These are phyloP conservation scores for Ensete ventricosum DNA, from an alignment of 176 grass and related monocot species.

Conservation along the genomic window DNA sequence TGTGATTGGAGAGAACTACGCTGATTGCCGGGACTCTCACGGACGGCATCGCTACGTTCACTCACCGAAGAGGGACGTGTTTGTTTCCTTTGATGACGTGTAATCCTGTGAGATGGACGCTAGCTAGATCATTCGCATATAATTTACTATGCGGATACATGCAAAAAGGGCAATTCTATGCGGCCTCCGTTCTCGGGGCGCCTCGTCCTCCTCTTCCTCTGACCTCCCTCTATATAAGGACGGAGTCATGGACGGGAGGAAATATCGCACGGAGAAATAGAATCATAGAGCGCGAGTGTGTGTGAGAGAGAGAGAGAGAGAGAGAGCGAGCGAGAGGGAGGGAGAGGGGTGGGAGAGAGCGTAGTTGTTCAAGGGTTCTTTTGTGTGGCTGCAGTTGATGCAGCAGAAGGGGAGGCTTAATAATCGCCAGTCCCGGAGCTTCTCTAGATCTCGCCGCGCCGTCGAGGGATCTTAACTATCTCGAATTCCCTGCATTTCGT, in stretches of 20 bases:
- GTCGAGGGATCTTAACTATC: constrained; percentile 62
- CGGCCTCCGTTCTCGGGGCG: background rate
- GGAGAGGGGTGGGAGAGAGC: background rate
- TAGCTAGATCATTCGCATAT: background rate
- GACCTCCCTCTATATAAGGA: constrained; percentile 1
- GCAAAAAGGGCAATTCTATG: background rate
- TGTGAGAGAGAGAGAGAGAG: background rate
- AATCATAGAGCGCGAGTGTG: background rate
- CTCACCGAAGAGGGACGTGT: too few relatives aligned
- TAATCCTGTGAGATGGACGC: too few relatives aligned
- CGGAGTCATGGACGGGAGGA: background rate
- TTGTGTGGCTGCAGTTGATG: constrained; percentile 20
- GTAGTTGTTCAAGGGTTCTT: background rate
- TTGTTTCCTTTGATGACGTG: too few relatives aligned
- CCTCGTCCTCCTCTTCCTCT: background rate
- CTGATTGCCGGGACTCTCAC: too few relatives aligned
- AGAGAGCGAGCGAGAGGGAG: too few relatives aligned
- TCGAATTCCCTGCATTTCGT: background rate
- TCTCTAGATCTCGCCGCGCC: constrained; percentile 75
- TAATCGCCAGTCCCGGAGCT: constrained; percentile 86
- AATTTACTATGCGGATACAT: background rate
- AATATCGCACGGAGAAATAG: constrained; percentile 4
- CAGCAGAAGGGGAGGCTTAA: constrained; percentile 43
- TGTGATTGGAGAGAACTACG: too few relatives aligned
- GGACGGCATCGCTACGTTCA: too few relatives aligned